These are phyloP conservation scores for Cladorrhinum samala DNA, from an alignment of 495 filamentous ascomycete species.

Conservation along the genomic window DNA sequence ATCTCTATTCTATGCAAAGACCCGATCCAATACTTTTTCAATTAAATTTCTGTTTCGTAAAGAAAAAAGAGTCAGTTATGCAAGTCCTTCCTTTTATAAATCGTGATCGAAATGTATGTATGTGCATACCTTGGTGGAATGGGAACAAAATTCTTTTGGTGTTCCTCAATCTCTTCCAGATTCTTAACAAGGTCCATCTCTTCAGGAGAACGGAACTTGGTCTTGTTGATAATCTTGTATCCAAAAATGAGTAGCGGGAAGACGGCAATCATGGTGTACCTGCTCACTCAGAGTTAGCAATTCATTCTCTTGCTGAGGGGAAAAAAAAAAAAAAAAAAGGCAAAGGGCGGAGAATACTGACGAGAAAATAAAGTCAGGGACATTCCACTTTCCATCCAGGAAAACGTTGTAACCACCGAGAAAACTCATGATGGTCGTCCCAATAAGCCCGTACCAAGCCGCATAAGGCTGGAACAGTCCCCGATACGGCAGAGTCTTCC, in stretches of 20 bases:
- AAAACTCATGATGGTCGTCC: constrained; percentile 64
- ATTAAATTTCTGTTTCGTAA: constrained; percentile 19
- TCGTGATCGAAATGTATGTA: constrained; percentile 5
- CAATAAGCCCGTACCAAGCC: constrained; percentile 59
- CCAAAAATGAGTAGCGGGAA: constrained; percentile 60
- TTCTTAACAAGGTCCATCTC: constrained; percentile 60
- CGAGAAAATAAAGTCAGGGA: constrained; percentile 71
- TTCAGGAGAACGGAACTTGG: constrained; percentile 48
- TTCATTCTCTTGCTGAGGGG: not conserved
- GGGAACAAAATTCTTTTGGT: constrained; percentile 58
- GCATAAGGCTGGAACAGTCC: constrained; percentile 62
- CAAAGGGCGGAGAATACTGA: constrained; percentile 31
- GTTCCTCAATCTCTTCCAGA: constrained; percentile 69
- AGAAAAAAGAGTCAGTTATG: not conserved
- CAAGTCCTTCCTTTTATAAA: too few relatives aligned
- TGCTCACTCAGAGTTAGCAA: constrained; percentile 8
- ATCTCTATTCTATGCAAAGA: constrained; percentile 22
- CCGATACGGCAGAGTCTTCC: constrained; percentile 59
- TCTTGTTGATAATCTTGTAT: constrained; percentile 66
- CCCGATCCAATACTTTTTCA: constrained; percentile 18
- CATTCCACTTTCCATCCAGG: constrained; percentile 56
- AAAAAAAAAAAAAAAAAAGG: not conserved
- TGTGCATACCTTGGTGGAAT: constrained; percentile 50
- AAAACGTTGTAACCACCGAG: constrained; percentile 74
- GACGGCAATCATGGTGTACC: constrained; percentile 60